Conservation (phyloP, 441 rosid species). For the Populus trichocarpa region DNA sequence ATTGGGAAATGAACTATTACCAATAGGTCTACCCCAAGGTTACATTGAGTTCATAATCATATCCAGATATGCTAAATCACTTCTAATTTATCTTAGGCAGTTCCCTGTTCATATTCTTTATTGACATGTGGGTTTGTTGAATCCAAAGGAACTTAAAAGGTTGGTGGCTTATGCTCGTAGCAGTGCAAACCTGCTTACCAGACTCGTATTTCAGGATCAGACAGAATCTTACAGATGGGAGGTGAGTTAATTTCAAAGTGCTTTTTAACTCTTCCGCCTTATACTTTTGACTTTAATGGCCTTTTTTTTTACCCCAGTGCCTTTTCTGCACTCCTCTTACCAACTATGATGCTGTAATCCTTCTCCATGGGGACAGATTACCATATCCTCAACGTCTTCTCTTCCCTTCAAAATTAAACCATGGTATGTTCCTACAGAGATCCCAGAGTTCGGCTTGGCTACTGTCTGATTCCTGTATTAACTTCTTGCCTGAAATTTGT, state of each 20-base stretch:
- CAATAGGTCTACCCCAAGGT: neutral
- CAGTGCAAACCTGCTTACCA: constrained; percentile 71
- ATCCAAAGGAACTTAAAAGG: constrained; percentile 73
- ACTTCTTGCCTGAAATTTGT: neutral
- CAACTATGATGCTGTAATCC: constrained; percentile 86
- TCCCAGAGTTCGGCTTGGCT: neutral
- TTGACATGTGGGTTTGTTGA: constrained; percentile 22
- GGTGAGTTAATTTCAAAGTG: constrained; percentile 40
- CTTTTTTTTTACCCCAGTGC: constrained; percentile 46
- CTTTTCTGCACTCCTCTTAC: constrained; percentile 83
- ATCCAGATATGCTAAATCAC: neutral
- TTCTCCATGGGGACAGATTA: constrained; percentile 74
- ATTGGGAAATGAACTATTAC: neutral
- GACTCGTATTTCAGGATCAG: constrained; percentile 56
- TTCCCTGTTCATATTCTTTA: constrained; percentile 1
- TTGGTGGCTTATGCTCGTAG: constrained; percentile 91
- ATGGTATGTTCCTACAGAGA: constrained; percentile 41
- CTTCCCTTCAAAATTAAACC: constrained; percentile 65
- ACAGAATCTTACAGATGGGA: constrained; percentile 72
- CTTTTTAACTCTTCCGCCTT: constrained; percentile 1
- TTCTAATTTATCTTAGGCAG: neutral
- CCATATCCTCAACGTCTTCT: constrained; percentile 74
- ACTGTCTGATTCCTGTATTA: neutral
- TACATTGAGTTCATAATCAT: neutral
- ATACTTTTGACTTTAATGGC: neutral